Evolutionary conservation across 139 green algal genomes (phyloP).

Genomic region (Dunaliella primolecta): DNA sequence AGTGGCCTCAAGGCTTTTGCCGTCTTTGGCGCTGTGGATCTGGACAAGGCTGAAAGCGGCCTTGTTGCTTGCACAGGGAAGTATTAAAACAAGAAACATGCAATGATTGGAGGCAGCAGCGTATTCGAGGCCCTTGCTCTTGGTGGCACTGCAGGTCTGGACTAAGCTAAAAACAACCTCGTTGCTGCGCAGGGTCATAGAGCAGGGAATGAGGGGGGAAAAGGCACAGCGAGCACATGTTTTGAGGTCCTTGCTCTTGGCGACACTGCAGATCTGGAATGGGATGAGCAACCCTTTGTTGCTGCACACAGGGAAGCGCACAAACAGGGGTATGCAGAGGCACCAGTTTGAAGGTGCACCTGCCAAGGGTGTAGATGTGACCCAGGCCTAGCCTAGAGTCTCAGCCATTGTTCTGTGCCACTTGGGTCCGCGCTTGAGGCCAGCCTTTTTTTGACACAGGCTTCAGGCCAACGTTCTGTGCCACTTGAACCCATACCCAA

Average conservation of each 20-base stretch:
- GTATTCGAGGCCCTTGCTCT: conserved; percentile 61
- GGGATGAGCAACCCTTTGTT: too few species aligned
- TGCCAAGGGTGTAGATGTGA: too few species aligned
- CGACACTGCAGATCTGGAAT: conserved; percentile 45
- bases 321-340: too few species aligned
- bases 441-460: too few species aligned
- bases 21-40: conserved; percentile 42
- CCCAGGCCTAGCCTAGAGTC: too few species aligned
- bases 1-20: conserved; percentile 67
- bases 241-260: conserved; percentile 61
- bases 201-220: not conserved
- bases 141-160: conserved; percentile 44
- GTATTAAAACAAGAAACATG: not conserved
- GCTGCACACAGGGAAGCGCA: too few species aligned
- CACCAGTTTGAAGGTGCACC: too few species aligned
- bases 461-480: too few species aligned
- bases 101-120: conserved; percentile 68
- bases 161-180: conserved; percentile 46
- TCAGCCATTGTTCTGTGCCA: too few species aligned
- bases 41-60: conserved; percentile 41
- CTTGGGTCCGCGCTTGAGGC: too few species aligned
- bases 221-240: too few species aligned
- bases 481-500: too few species aligned
- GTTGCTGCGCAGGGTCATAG: conserved; percentile 11
- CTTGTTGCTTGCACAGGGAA: conserved; percentile 31